Conservation (phyloP, 164 flowering plant species). For the Piper betle region DNA sequence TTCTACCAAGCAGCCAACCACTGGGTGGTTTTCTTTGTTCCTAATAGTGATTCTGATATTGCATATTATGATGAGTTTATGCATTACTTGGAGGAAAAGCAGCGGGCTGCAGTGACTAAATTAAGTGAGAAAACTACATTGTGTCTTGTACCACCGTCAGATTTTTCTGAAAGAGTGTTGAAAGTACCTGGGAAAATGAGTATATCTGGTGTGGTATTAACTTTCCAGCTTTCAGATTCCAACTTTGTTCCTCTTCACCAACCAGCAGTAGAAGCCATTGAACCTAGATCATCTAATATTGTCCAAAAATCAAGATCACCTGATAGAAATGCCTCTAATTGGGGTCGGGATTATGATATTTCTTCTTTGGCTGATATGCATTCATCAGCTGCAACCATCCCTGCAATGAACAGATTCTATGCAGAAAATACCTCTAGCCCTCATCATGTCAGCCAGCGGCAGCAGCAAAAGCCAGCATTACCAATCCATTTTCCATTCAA, state of each 20-base stretch:
- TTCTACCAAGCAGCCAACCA: slow-evolving; percentile 66
- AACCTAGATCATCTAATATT: slow-evolving; percentile 17
- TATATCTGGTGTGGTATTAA: slow-evolving; percentile 83
- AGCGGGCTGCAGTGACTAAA: slow-evolving; percentile 92
- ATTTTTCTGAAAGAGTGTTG: slow-evolving; percentile 80
- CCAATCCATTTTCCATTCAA: slow-evolving; percentile 36
- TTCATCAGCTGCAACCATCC: slow-evolving; percentile 13
- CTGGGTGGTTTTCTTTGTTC: slow-evolving; percentile 91
- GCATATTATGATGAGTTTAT: slow-evolving; percentile 77
- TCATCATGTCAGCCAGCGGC: slow-evolving; percentile 20
- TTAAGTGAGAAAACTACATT: slow-evolving; percentile 71
- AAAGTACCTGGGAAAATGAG: slow-evolving; percentile 88
- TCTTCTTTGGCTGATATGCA: slow-evolving; percentile 22
- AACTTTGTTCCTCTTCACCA: slow-evolving; percentile 29
- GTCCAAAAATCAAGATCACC: slow-evolving; percentile 22
- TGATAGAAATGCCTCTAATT: slow-evolving; percentile 7
- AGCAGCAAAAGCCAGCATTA: slow-evolving; percentile 14
- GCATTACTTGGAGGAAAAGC: slow-evolving; percentile 74
- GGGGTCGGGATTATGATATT: slow-evolving; percentile 9
- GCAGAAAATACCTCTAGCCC: slow-evolving; percentile 16
- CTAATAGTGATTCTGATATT: slow-evolving; percentile 73
- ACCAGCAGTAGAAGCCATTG: slow-evolving; percentile 26
- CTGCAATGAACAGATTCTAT: slow-evolving; percentile 18
- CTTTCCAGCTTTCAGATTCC: slow-evolving; percentile 42
- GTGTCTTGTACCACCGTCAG: slow-evolving; percentile 95